Percentiles rank a stretch among this genome's conserved stretches.
phyloP scores from a whole-genome alignment of 208 protist genomes.

The Trypanosoma theileri region DNA sequence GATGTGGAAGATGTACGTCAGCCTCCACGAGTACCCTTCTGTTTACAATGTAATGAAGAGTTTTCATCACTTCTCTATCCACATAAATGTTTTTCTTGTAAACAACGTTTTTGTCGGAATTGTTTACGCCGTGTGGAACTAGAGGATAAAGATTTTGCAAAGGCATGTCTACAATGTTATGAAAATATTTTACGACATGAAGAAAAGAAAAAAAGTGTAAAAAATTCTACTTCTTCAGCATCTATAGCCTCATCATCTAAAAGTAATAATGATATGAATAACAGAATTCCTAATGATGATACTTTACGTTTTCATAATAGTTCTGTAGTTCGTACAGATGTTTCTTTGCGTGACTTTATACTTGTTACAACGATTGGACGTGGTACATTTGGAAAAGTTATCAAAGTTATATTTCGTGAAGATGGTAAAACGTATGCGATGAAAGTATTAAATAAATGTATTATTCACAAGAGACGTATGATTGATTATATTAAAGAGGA shows the following conservation, averaged over 20 bases:
- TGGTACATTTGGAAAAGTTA: constrained; percentile 95
- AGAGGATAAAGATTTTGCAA: constrained; percentile 25
- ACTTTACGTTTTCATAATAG: constrained; percentile 11
- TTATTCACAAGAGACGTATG: constrained; percentile 81
- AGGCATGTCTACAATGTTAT: constrained; percentile 57
- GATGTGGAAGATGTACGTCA: constrained; percentile 42
- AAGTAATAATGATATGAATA: background rate
- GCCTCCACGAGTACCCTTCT: constrained; percentile 38
- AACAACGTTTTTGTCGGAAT: constrained; percentile 50
- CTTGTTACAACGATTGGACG: constrained; percentile 88
- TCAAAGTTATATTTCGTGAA: constrained; percentile 79
- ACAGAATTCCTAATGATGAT: background rate
- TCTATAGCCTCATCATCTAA: constrained; percentile 4
- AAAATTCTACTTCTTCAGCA: constrained; percentile 1
- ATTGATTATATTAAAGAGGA: constrained; percentile 89
- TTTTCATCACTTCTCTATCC: constrained; percentile 65
- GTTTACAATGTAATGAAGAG: constrained; percentile 56
- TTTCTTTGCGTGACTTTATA: constrained; percentile 81
- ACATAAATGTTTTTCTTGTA: constrained; percentile 71
- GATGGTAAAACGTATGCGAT: constrained; percentile 83
- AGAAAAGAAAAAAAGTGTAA: constrained; percentile 16
- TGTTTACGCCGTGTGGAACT: constrained; percentile 49
- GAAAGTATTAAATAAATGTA: constrained; percentile 89
- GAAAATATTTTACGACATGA: constrained; percentile 60
- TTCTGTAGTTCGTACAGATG: constrained; percentile 23